Evolutionary conservation across 2,329 filamentous ascomycete genomes (phyloP), one percentile per base, ranked within the genome.

Genomic region (Cladosporium colombiae): DNA sequence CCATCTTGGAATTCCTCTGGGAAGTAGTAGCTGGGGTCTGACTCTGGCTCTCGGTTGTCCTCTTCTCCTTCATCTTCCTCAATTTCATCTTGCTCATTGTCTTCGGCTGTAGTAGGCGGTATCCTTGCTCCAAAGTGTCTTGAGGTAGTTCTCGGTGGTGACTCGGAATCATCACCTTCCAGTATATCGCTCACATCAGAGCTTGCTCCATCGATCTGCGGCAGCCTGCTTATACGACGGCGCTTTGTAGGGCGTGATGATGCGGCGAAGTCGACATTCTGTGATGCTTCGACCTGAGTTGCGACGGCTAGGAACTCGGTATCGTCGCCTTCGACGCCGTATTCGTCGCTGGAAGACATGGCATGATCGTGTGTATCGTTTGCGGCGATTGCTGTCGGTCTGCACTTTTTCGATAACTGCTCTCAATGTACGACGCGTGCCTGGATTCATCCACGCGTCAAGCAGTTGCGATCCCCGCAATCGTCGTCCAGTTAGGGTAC

Each of bases 221-320:
- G 29, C 29, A 62, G 65, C 13, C 62, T 69, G 18, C 68, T 68
- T 23, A 73, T 52, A 18, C 73, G 68, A n/a, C 70, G 69, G 60
- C 70, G 67, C 70, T 78, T 77, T 23, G 71, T 67, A 6, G 74
- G 74, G 49, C 75, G 67, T n/a, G 74, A 70, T 33, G 76, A 77
- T 29, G 71, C 59, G 29, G 72, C 72, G 60, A 77, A 77, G 58
- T 68, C 71, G 29, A 56, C 70, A 68, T 68, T 55, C 50, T 73
- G 74, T 5, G 73, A 69, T 10, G 71, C 71, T 64, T 75, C 74
- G 23, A 71, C 66, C 58, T 75, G 73, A 1, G 74, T 74, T 7
- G 74, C 74, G 13, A 69, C 74, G 23, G 69, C 73, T 40, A 76
- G 49, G 64, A 76, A 76, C 35, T 61, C 69, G 25, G 73, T 73